These are phyloP conservation scores for Candida ulmi DNA, from an alignment of 805 yeast species.

Conservation along the genomic window DNA sequence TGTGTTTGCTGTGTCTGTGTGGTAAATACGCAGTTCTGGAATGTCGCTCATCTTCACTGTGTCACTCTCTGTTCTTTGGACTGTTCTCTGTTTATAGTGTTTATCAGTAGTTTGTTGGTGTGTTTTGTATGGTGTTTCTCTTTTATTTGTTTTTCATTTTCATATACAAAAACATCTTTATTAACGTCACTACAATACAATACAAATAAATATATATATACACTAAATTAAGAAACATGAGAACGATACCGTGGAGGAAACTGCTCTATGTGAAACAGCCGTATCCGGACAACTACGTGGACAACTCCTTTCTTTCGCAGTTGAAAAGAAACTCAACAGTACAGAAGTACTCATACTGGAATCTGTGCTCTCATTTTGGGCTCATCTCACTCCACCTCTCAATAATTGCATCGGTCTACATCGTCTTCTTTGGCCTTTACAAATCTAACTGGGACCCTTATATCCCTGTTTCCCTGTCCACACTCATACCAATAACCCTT, in stretches of 20 bases:
- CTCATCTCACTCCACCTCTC: slow-evolving; percentile 63
- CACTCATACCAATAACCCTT: slow-evolving; percentile 29
- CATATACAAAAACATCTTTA: too few relatives aligned
- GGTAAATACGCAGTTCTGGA: neutral
- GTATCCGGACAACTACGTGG: slow-evolving; percentile 90
- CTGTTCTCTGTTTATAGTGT: neutral
- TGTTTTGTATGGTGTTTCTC: neutral
- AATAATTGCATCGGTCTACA: slow-evolving; percentile 54
- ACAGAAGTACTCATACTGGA: slow-evolving; percentile 54
- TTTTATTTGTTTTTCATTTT: neutral
- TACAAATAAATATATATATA: too few relatives aligned
- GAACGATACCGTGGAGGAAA: slow-evolving; percentile 63
- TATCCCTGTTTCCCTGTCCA: slow-evolving; percentile 31
- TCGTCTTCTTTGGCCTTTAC: slow-evolving; percentile 63
- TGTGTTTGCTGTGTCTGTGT: neutral
- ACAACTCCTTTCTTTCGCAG: slow-evolving; percentile 73
- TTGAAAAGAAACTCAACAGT: slow-evolving; percentile 74
- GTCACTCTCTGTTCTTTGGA: too few relatives aligned
- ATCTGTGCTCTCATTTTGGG: slow-evolving; percentile 66
- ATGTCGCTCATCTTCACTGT: neutral
- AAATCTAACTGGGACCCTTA: slow-evolving; percentile 44
- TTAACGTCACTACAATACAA: too few relatives aligned
- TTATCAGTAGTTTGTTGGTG: neutral
- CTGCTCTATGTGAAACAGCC: slow-evolving; percentile 80
- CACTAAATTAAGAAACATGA: neutral